Evolutionary conservation across 768 basidiomycete genomes (phyloP), one percentile per base, ranked within the genome.

Genomic region (Mycena leptocephala): DNA sequence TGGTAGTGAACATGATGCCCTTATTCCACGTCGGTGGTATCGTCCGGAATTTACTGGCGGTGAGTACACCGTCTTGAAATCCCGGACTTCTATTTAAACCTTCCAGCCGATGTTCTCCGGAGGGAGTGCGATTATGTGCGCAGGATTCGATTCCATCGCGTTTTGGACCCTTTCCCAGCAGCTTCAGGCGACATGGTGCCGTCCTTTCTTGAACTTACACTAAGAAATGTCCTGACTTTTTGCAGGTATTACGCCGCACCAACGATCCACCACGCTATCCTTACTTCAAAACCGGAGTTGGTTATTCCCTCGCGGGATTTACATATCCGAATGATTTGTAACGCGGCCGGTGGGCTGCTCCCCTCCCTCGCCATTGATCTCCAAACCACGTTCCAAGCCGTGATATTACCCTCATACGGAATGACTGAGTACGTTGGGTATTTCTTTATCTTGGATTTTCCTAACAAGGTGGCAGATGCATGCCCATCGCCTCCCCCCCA

Each of bases 21-120:
- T 84, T 90, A 28, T 92, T 92, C 84, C 90, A 91, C 76, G 90
- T 92, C 48, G 91, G 92, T 33, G 92, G 92, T 26, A 89, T 93
- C 59, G 88, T 92, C 46, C 89, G 90, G 61, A 92, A 90, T 79
- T 85, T 93, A 24, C 85, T 91, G 24, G 89, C 91, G 11, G 77
- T 78, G 69, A 73, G 77, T 71, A 77, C 22, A 18, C 13, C 6
- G 35, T 6, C 13, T 37, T 37, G 35, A 6, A 6, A 37, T 37
- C 35, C 35, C 35, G 35, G 35, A 6, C 13, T 37, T 37, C 13
- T 37, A 37, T 37, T 37, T 37, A 37, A 2, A 3, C 32, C 13
- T 70, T 53, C 67, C 70, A 78, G n/a, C 90, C 92, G 13, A 81
- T 92, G 2, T 84, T 90, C 67, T 88, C 90, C n/a, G 89, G 90